Evolutionary conservation across 2,329 filamentous ascomycete species (phyloP), one percentile per base, ranked within the genome.

Genomic region (Elsinoe australis): DNA sequence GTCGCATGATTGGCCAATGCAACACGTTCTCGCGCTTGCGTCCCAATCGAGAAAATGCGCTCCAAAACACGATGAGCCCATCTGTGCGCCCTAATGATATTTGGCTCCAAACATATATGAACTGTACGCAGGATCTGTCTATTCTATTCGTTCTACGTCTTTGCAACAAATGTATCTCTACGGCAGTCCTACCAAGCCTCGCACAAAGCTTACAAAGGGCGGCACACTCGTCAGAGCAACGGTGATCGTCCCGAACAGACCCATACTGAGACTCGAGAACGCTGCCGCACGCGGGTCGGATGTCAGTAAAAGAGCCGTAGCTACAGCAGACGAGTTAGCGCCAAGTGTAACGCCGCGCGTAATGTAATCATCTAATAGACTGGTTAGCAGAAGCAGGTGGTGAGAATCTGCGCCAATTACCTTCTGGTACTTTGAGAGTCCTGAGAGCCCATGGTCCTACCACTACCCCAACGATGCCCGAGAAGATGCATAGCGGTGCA

Each of bases 311-410:
- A 79, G 58, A 0, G 78, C 76, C 3, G 78, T 80, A 1, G 71
- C 76, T 31, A 81, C 75, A 4, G 77, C 78, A 3, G 73, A 76
- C 0, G 75, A 78, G 57, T 80, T 80, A 1, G 73, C 74, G 3
- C 78, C 77, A n/a, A 80, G 59, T 1, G 76, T 76, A 3, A 82
- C 75, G 7, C 78, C 78, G n/a, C 76, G 65, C 1, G 76, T 80
- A 26, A 81, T 76, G 52, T 80, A 82, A 59, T 80, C 78, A 55
- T 80, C 77, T 73, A 39, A 2, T 41, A 10, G 15, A 21, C 10
- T 18, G 14, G n/a, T 24, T n/a, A 24, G 19, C 18, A 38, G n/a
- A 21, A 12, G 31, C 8, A 9, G 18, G 4, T 12, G 15, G 33
- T 31, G 15, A 26, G 8, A 4, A n/a, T 24, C 10, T 12, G n/a